phyloP scores from a whole-genome alignment of 176 grass and related monocot genomes.

The Cocos nucifera region DNA sequence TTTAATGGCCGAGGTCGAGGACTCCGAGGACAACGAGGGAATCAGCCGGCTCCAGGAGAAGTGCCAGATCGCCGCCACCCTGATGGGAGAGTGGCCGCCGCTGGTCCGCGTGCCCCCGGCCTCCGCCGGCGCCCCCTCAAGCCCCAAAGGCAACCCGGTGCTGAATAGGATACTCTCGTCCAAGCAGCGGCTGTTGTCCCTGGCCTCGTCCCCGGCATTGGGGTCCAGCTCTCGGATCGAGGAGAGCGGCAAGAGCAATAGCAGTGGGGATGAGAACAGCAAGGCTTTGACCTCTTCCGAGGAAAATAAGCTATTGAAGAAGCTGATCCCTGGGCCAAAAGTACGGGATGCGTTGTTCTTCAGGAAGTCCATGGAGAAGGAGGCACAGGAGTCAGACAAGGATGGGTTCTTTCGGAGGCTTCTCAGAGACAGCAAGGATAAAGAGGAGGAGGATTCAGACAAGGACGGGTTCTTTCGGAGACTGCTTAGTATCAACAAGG shows the following conservation, averaged over 20 bases:
- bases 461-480: conserved; percentile 60
- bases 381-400: conserved; percentile 49
- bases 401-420: conserved; percentile 16
- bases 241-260: conserved; percentile 15
- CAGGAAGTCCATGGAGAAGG: conserved; percentile 72
- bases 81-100: conserved; percentile 64
- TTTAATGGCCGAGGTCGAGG: conserved; percentile 82
- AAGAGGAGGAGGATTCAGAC: conserved; percentile 24
- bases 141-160: conserved; percentile 63
- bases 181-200: conserved; percentile 69
- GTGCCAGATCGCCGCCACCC: conserved; percentile 73
- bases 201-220: conserved; percentile 54
- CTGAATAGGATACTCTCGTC: conserved; percentile 84
- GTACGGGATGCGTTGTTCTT: conserved; percentile 79
- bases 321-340: conserved; percentile 75
- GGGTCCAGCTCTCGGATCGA: conserved; percentile 26
- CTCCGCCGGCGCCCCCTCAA: conserved; percentile 32
- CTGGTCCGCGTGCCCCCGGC: conserved; percentile 37
- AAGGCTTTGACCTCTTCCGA: conserved; percentile 41
- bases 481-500: conserved; percentile 54
- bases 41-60: conserved; percentile 75
- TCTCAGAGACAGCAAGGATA: conserved; percentile 7
- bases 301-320: conserved; percentile 86
- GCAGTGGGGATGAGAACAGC: conserved; percentile 24
- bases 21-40: conserved; percentile 57